phyloP scores from a whole-genome alignment of 1,284 basidiomycete genomes.

The Austroboletus rostrupii region DNA sequence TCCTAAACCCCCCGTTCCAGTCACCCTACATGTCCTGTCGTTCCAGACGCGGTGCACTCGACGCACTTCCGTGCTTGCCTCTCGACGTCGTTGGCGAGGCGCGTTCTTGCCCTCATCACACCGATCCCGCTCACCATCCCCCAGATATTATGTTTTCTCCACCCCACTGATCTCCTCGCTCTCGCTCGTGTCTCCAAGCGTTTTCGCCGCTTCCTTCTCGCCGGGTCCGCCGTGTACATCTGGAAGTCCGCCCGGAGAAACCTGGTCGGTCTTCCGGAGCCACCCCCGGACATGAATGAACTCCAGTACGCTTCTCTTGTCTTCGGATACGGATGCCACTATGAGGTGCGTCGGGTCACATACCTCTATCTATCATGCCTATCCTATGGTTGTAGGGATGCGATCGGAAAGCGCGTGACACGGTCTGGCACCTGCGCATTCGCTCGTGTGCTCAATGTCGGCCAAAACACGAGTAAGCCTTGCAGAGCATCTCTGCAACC shows the following conservation, averaged over 20 bases:
- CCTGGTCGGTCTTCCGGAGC: constrained; percentile 28
- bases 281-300: constrained; percentile 30
- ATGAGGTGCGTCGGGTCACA: constrained; percentile 15
- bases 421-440: constrained; percentile 29
- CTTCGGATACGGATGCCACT: constrained; percentile 30
- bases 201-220: constrained; percentile 29
- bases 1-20: too few relatives aligned
- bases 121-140: background rate
- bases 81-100: constrained; percentile 28
- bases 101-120: background rate
- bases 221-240: constrained; percentile 18
- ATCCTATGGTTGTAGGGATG: constrained; percentile 23
- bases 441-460: constrained; percentile 27
- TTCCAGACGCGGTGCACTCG: constrained; percentile 21
- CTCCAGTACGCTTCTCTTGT: constrained; percentile 32
- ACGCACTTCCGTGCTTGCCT: constrained; percentile 21
- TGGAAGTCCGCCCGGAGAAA: constrained; percentile 29
- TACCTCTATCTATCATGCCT: background rate
- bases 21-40: background rate
- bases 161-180: constrained; percentile 29
- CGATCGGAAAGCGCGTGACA: constrained; percentile 25
- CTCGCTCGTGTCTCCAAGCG: constrained; percentile 28
- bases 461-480: constrained; percentile 24
- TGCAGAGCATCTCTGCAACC: background rate
- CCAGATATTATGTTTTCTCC: constrained; percentile 28